These are phyloP conservation scores for Wickerhamomyces pijperi DNA, from an alignment of 805 yeast genomes.

Conservation along the genomic window DNA sequence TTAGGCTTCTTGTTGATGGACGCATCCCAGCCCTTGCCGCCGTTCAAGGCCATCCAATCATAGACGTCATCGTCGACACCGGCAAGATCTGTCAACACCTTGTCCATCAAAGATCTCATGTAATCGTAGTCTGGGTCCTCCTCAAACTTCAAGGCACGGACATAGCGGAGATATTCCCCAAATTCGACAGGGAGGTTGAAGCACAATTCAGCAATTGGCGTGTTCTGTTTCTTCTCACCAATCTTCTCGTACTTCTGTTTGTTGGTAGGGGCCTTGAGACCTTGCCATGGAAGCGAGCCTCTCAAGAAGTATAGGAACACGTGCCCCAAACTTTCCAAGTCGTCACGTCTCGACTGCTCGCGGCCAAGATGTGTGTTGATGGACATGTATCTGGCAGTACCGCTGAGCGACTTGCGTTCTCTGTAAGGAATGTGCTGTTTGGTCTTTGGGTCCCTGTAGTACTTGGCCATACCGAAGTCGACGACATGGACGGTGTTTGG, in stretches of 20 bases:
- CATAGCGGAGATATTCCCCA: slow-evolving; percentile 62
- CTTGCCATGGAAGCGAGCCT: slow-evolving; percentile 85
- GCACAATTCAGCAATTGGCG: slow-evolving; percentile 49
- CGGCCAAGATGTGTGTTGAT: slow-evolving; percentile 81
- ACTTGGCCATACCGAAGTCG: slow-evolving; percentile 84
- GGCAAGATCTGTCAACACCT: slow-evolving; percentile 45
- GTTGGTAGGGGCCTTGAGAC: slow-evolving; percentile 80
- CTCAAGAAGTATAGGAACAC: slow-evolving; percentile 70
- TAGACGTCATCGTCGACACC: slow-evolving; percentile 56
- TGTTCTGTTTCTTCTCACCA: slow-evolving; percentile 68
- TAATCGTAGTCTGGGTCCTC: slow-evolving; percentile 73
- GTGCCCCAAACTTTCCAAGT: slow-evolving; percentile 72
- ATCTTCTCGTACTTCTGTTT: slow-evolving; percentile 75
- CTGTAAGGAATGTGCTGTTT: slow-evolving; percentile 76
- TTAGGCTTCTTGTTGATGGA: slow-evolving; percentile 66
- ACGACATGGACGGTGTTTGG: slow-evolving; percentile 63
- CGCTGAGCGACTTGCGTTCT: slow-evolving; percentile 70
- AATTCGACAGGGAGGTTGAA: slow-evolving; percentile 61
- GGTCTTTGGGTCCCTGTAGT: slow-evolving; percentile 69
- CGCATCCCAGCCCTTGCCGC: slow-evolving; percentile 78
- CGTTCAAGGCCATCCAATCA: slow-evolving; percentile 75
- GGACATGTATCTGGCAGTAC: slow-evolving; percentile 83
- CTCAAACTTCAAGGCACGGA: slow-evolving; percentile 60
- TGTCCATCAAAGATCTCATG: slow-evolving; percentile 48
- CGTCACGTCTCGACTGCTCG: slow-evolving; percentile 78